Conservation (phyloP, 148 eudicot species). For the Beta vulgaris region DNA sequence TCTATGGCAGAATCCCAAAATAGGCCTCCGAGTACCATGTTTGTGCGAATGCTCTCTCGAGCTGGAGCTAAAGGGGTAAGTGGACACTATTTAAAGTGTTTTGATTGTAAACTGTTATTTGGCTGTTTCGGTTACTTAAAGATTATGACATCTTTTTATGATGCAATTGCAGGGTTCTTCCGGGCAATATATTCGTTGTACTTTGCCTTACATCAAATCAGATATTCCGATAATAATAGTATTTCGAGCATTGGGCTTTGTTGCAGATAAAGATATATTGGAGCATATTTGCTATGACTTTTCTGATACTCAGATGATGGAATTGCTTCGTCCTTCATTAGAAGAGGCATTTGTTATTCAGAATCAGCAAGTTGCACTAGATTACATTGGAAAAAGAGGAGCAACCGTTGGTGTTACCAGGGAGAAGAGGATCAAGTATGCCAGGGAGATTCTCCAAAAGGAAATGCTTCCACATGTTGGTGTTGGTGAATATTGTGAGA, state of each 20-base stretch:
- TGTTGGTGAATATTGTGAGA: constrained; percentile 93
- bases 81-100: constrained; percentile 1
- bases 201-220: constrained; percentile 85
- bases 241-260: constrained; percentile 93
- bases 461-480: constrained; percentile 99
- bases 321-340: constrained; percentile 87
- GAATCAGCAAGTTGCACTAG: constrained; percentile 96
- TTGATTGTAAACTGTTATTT: background rate
- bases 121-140: background rate
- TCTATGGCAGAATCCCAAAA: constrained; percentile 97
- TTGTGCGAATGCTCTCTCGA: constrained; percentile 96
- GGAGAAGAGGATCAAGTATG: constrained; percentile 97
- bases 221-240: constrained; percentile 95
- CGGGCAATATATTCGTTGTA: constrained; percentile 93
- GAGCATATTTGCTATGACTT: constrained; percentile 98
- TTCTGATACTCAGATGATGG: constrained; percentile 96
- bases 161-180: constrained; percentile 75
- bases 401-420: constrained; percentile 85
- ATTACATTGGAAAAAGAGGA: constrained; percentile 97
- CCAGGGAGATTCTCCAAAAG: constrained; percentile 90
- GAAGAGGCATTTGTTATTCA: constrained; percentile 99
- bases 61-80: constrained; percentile 98
- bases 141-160: constrained; percentile 2
- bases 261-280: constrained; percentile 94
- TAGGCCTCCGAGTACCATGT: constrained; percentile 96